These are phyloP conservation scores for Nakaseomyces uthaithaninus DNA, from an alignment of 1,139 yeast genomes.

Conservation along the genomic window DNA sequence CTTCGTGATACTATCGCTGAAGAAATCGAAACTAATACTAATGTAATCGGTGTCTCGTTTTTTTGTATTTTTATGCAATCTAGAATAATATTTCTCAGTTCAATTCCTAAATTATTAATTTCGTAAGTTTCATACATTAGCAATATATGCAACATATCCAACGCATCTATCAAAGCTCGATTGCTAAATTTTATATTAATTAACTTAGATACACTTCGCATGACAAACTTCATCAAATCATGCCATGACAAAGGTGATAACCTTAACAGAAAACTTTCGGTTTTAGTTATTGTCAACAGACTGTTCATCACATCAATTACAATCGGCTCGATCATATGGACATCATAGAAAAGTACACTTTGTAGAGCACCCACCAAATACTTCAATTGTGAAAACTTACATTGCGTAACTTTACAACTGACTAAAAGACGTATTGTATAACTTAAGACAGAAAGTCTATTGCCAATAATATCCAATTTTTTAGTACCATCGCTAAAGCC, in stretches of 20 bases:
- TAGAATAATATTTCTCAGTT: constrained; percentile 12
- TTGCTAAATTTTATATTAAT: constrained; percentile 14
- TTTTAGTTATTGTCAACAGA: constrained; percentile 16
- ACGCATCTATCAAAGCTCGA: constrained; percentile 19
- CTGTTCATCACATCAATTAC: constrained; percentile 24
- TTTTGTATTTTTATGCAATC: constrained; percentile 14
- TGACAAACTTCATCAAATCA: constrained; percentile 14
- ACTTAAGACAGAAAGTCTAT: constrained; percentile 39
- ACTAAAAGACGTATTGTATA: constrained; percentile 29
- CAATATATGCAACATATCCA: constrained; percentile 16
- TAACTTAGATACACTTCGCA: constrained; percentile 13
- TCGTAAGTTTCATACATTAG: constrained; percentile 22
- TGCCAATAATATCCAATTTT: constrained; percentile 32
- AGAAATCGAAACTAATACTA: constrained; percentile 17
- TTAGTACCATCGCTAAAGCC: constrained; percentile 12
- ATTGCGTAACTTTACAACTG: constrained; percentile 20
- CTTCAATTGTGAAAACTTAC: constrained; percentile 23
- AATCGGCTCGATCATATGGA: constrained; percentile 16
- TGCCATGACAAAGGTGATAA: constrained; percentile 25
- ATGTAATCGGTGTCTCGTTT: constrained; percentile 23
- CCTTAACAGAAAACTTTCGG: constrained; percentile 22
- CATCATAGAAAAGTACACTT: constrained; percentile 17
- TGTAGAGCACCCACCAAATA: constrained; percentile 22
- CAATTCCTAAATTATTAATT: constrained; percentile 12
- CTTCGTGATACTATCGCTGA: constrained; percentile 20